These are phyloP conservation scores for Solanum hybrid DNA, from an alignment of 305 asterid species.

Conservation along the genomic window DNA sequence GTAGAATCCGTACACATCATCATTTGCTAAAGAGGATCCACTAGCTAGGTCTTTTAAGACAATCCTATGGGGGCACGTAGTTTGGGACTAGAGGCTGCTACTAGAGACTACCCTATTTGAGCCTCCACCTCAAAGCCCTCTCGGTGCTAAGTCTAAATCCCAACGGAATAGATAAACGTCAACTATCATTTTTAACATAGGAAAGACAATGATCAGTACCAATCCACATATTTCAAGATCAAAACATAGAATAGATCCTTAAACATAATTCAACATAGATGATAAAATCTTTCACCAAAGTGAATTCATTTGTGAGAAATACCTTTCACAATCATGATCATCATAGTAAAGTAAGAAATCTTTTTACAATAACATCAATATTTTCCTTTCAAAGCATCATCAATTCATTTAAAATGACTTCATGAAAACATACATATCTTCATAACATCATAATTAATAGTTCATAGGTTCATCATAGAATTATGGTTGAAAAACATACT, in stretches of 20 bases:
- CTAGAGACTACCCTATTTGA: background rate
- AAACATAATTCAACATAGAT: too few relatives aligned
- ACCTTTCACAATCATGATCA: background rate
- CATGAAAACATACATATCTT: background rate
- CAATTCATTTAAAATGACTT: too few relatives aligned
- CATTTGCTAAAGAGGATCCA: background rate
- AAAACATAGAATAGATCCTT: background rate
- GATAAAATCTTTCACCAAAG: background rate
- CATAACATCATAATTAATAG: background rate
- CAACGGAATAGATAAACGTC: background rate
- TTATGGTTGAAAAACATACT: too few relatives aligned
- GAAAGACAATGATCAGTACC: background rate
- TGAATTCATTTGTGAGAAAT: background rate
- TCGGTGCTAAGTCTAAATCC: background rate
- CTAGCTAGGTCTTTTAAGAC: background rate
- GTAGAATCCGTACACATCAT: background rate
- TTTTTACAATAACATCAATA: background rate
- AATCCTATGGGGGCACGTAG: background rate
- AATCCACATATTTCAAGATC: background rate
- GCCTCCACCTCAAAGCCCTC: background rate
- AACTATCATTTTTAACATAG: too few relatives aligned
- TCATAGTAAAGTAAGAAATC: background rate
- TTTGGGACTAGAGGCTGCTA: background rate
- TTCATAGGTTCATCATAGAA: background rate
- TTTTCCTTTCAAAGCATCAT: background rate